These are phyloP conservation scores for Tuber aestivum DNA, from an alignment of 495 filamentous ascomycete genomes.

Conservation along the genomic window DNA sequence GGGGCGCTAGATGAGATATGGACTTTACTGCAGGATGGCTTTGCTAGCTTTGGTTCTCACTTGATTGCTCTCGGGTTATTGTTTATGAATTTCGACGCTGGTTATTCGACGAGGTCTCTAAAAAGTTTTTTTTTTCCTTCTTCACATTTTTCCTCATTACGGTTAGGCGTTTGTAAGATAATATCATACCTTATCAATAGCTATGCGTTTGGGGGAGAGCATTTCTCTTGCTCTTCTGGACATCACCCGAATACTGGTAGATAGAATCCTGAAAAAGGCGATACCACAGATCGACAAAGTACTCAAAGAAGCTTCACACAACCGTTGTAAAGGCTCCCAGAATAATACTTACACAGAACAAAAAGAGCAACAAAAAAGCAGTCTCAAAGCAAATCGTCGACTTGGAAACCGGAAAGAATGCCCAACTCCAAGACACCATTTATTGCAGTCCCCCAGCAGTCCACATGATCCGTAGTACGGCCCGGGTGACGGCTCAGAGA, in stretches of 20 bases:
- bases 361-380: background rate
- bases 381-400: background rate
- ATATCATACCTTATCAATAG: background rate
- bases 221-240: background rate
- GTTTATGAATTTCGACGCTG: background rate
- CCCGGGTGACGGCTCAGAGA: background rate
- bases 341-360: background rate
- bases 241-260: background rate
- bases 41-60: slow-evolving; percentile 88
- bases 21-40: slow-evolving; percentile 95
- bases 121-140: slow-evolving; percentile 13
- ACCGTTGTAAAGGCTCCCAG: background rate
- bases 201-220: background rate
- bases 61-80: slow-evolving; percentile 4
- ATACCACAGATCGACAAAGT: background rate
- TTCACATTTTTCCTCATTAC: background rate
- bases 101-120: background rate
- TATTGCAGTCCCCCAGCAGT: background rate
- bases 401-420: background rate
- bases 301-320: background rate
- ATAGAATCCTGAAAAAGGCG: background rate
- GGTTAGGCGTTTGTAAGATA: slow-evolving; percentile 3
- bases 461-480: background rate
- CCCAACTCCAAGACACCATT: slow-evolving; percentile 2
- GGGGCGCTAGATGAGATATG: slow-evolving; percentile 82